Conservation (phyloP, 345 rosid genomes). For the Sonneratia caseolaris region DNA sequence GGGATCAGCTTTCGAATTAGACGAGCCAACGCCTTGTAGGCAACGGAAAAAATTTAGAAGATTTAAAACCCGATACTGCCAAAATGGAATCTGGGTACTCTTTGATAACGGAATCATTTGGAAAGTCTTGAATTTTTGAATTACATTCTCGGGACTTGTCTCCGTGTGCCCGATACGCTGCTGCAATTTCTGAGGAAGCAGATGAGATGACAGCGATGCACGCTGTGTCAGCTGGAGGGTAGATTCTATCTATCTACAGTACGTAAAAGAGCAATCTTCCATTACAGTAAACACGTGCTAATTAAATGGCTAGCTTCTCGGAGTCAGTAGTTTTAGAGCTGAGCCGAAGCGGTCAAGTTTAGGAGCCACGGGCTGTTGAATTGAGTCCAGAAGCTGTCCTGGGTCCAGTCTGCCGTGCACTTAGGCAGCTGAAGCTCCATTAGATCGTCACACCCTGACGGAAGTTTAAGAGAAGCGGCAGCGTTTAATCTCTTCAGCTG, state of each 20-base stretch:
- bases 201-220: neutral
- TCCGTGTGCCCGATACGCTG: neutral
- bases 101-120: too few relatives aligned
- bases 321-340: constrained; percentile 37
- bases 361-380: constrained; percentile 83
- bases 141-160: neutral
- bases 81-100: too few relatives aligned
- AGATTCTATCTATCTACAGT: neutral
- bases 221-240: neutral
- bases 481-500: neutral
- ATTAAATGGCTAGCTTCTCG: too few relatives aligned
- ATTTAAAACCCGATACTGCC: too few relatives aligned
- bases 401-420: constrained; percentile 52
- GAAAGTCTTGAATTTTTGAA: neutral
- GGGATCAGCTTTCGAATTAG: too few relatives aligned
- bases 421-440: constrained; percentile 71
- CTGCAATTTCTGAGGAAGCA: neutral
- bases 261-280: neutral
- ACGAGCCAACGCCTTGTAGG: too few relatives aligned
- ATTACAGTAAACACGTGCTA: too few relatives aligned
- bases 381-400: constrained; percentile 46
- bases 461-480: constrained; percentile 34
- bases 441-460: constrained; percentile 33
- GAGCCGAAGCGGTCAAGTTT: constrained; percentile 40
- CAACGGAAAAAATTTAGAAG: too few relatives aligned